Conservation (phyloP, 2,329 filamentous ascomycete species). For the Xylaria polymorpha region DNA sequence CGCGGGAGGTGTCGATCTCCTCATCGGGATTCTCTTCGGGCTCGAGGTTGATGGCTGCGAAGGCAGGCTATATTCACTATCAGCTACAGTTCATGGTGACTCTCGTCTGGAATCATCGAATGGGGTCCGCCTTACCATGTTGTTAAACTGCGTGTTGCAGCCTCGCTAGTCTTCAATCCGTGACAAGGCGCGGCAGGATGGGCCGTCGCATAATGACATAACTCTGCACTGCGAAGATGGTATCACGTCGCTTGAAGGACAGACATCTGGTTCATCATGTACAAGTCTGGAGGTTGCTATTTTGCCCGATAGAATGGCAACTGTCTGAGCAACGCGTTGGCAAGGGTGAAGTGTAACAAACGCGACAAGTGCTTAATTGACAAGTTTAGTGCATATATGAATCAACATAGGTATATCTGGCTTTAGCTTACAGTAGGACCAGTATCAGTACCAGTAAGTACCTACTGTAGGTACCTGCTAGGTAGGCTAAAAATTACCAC, state of each 20-base stretch:
- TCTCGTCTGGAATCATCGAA: background rate
- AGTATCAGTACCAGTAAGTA: no score
- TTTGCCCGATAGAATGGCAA: background rate
- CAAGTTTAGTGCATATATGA: background rate
- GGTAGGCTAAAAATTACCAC: no score
- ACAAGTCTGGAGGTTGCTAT: background rate
- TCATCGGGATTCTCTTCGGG: constrained; percentile 90
- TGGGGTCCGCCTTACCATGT: constrained; percentile 34
- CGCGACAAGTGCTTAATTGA: constrained; percentile 24
- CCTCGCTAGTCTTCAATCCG: constrained; percentile 14
- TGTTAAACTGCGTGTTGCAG: constrained; percentile 24
- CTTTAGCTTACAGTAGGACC: background rate
- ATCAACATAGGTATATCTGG: background rate
- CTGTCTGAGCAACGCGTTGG: constrained; percentile 8
- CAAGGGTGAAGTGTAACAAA: background rate
- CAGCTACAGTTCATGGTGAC: constrained; percentile 6
- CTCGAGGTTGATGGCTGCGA: constrained; percentile 92
- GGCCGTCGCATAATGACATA: constrained; percentile 35
- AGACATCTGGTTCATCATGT: background rate
- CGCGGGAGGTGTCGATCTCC: constrained; percentile 93
- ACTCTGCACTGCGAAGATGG: background rate
- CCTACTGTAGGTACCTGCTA: background rate
- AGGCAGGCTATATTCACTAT: constrained; percentile 66
- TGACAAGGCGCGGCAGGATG: constrained; percentile 6
- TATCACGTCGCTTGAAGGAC: background rate